phyloP scores from a whole-genome alignment of 1,284 basidiomycete species.

The Uromyces viciae-fabae region DNA sequence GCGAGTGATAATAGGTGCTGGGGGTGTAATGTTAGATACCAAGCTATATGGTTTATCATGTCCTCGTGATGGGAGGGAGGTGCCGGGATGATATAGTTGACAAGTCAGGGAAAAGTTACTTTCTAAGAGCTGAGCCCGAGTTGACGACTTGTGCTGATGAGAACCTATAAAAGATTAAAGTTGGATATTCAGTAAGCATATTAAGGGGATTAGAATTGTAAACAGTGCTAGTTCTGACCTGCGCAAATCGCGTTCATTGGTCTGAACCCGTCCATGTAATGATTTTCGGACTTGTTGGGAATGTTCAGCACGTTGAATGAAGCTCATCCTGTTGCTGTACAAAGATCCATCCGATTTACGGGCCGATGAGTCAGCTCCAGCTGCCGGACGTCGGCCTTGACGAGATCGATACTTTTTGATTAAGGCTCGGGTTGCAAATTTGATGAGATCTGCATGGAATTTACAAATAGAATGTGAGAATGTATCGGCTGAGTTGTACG shows the following conservation, averaged over 20 bases:
- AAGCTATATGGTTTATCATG: neutral
- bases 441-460: conserved; percentile 71
- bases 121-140: conserved; percentile 17
- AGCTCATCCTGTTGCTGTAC: conserved; percentile 85
- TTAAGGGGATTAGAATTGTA: neutral
- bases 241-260: conserved; percentile 22
- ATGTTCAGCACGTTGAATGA: conserved; percentile 69
- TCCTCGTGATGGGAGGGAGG: neutral
- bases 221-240: neutral
- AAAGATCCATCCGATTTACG: conserved; percentile 77
- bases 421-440: conserved; percentile 68
- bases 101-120: neutral
- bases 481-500: neutral
- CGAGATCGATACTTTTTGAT: conserved; percentile 62
- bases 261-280: conserved; percentile 19
- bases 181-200: neutral
- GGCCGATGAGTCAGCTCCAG: conserved; percentile 61
- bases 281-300: conserved; percentile 6
- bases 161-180: conserved; percentile 3
- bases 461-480: neutral
- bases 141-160: conserved; percentile 26
- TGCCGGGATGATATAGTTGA: neutral
- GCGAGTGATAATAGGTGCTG: neutral
- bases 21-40: neutral
- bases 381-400: conserved; percentile 54